Evolutionary conservation across 2,329 filamentous ascomycete genomes (phyloP).

Genomic region (Lecanosticta acicola): DNA sequence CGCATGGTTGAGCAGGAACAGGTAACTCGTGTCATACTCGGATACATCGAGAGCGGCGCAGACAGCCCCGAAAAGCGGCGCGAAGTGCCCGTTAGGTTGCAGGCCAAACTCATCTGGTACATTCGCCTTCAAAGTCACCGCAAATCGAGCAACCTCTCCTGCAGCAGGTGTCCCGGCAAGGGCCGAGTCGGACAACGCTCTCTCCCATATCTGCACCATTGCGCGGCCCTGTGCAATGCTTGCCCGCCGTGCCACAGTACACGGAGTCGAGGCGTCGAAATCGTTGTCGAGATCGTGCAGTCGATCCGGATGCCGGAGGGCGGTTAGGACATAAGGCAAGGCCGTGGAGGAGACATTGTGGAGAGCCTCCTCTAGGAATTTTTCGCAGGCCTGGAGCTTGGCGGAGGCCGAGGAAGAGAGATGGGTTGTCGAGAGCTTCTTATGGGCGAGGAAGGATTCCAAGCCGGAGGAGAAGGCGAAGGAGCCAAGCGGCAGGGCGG

Average conservation of each 20-base stretch:
- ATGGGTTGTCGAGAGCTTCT: conserved; percentile 29
- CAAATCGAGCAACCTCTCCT: conserved; percentile 17
- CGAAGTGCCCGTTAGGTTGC: conserved; percentile 55
- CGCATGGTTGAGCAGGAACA: conserved; percentile 71
- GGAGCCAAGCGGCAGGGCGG: conserved; percentile 74
- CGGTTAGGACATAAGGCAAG: conserved; percentile 68
- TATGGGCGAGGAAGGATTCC: conserved; percentile 74
- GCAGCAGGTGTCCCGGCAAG: conserved; percentile 5
- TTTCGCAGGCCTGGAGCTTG: conserved; percentile 46
- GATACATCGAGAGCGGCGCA: conserved; percentile 57
- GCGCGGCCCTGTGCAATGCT: conserved; percentile 71
- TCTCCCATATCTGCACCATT: conserved; percentile 68
- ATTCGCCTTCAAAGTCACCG: conserved; percentile 18
- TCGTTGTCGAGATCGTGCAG: conserved; percentile 63
- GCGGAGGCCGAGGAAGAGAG: conserved; percentile 21
- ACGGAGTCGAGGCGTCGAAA: conserved; percentile 69
- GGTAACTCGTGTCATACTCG: conserved; percentile 60
- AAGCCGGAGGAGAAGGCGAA: conserved; percentile 81
- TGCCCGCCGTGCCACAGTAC: conserved; percentile 71
- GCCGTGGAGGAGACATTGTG: conserved; percentile 65
- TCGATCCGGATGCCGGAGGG: conserved; percentile 50
- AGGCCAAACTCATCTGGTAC: conserved; percentile 17
- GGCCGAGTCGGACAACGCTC: conserved; percentile 22
- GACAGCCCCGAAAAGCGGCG: conserved; percentile 65
- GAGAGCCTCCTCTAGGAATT: conserved; percentile 66